phyloP scores from a whole-genome alignment of 176 grass and related monocot species.

The Aegilops tauschii region DNA sequence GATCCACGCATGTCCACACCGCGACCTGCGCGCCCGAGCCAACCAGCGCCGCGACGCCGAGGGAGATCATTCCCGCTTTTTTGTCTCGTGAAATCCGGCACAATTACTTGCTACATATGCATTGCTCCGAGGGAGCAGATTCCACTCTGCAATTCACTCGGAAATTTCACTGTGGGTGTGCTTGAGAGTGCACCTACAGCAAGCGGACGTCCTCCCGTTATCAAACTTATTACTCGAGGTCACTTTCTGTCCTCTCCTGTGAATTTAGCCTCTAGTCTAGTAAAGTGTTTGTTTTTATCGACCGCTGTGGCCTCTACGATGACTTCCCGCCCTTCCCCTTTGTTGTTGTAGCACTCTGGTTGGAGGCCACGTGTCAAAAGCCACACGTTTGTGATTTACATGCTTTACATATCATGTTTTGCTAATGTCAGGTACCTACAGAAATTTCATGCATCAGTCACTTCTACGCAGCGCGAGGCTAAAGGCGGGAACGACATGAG shows the following conservation, averaged over 20 bases:
- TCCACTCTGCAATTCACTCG: background rate
- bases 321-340: background rate
- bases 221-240: background rate
- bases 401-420: background rate
- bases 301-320: background rate
- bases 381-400: background rate
- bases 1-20: no score
- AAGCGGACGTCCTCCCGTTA: background rate
- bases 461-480: accelerated
- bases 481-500: no score
- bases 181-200: background rate
- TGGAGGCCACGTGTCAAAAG: background rate
- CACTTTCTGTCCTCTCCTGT: background rate
- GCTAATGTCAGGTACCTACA: no score
- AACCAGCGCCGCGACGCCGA: no score
- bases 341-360: background rate
- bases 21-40: no score
- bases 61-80: no score
- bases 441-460: no score
- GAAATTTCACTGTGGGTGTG: no score
- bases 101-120: background rate
- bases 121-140: background rate
- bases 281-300: background rate
- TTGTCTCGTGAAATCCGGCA: background rate
- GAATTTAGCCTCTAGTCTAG: background rate